Evolutionary conservation across 2,329 filamentous ascomycete species (phyloP), one percentile per base, ranked within the genome.

Genomic region (Lanzia echinophila): DNA sequence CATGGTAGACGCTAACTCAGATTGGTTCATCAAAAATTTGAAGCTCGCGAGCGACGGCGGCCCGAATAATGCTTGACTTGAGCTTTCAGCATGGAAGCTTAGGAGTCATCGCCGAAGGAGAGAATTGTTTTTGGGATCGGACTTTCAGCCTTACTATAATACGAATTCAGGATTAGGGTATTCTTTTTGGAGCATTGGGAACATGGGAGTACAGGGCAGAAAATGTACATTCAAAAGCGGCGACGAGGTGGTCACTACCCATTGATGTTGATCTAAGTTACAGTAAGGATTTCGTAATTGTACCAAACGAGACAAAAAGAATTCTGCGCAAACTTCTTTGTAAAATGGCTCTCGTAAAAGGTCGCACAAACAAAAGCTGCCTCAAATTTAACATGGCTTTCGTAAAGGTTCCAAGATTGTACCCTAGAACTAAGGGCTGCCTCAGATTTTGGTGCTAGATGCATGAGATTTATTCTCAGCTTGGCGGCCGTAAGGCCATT

Each of bases 1-100:
- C 62, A 88, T 86, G 79, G 79, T 87, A 31, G 85, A 89, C 70
- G 82, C 81, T 2, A 87, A 80, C 61, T 83, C 82, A 57, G 86
- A 89, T 67, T 89, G 86, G 86, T 75, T 88, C n/a, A 84, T 82
- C 55, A 84, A 84, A 64, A 75, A 77, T 39, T 32, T 53, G 50
- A 53, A 53, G n/a, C 44, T 48, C 32, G 19, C 24, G 7, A 41
- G 28, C 17, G 50, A 53, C 5, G 44, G 50, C 1, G 19, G 7
- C 17, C 50, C 48, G 36, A 48, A 48, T 42, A 48, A 47, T 42
- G 33, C 11, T 42, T 53, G 44, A 53, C 7, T 11, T 10, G 22
- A 33, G 43, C 24, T 32, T 17, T 32, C 43, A 24, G 28, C 19
- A n/a, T 36, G 38, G 19, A 10, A 10, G 13, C 33, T n/a, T 19